Percentiles rank a stretch among this genome's conserved stretches.
These are phyloP conservation scores for Rosellinia necatrix DNA, from an alignment of 2,329 filamentous ascomycete genomes.

Conservation along the genomic window DNA sequence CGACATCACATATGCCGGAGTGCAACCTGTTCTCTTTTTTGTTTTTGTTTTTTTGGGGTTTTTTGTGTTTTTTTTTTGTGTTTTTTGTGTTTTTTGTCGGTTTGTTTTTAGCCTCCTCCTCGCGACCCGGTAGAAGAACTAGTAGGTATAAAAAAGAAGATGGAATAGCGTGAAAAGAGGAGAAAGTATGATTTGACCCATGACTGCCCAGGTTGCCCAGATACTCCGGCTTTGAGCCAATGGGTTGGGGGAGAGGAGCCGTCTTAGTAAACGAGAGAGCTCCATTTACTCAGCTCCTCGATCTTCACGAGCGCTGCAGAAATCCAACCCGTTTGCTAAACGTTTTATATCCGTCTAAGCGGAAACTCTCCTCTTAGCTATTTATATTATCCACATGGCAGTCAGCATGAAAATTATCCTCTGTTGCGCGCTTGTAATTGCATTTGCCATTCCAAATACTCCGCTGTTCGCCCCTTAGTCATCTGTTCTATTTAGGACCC, in stretches of 20 bases:
- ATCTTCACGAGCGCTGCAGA: conserved; percentile 26
- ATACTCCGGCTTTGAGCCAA: conserved; percentile 6
- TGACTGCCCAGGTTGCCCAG: too few relatives aligned
- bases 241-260: conserved; percentile 3
- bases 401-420: conserved; percentile 18
- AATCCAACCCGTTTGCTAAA: background rate
- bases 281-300: conserved; percentile 24
- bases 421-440: background rate
- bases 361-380: conserved; percentile 11
- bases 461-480: background rate
- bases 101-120: too few relatives aligned
- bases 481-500: background rate
- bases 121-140: too few relatives aligned
- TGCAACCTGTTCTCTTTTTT: too few relatives aligned
- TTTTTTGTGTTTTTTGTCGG: too few relatives aligned
- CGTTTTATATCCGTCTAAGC: conserved; percentile 14
- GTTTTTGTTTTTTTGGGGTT: too few relatives aligned
- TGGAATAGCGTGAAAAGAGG: background rate
- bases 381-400: conserved; percentile 17
- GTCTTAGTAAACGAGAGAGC: conserved; percentile 19
- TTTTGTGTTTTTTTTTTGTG: too few relatives aligned
- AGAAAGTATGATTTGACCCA: conserved; percentile 12
- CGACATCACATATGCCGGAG: too few relatives aligned
- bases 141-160: background rate
- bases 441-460: conserved; percentile 23